phyloP scores from a whole-genome alignment of 257 asterid genomes.

The Misopates orontium region DNA sequence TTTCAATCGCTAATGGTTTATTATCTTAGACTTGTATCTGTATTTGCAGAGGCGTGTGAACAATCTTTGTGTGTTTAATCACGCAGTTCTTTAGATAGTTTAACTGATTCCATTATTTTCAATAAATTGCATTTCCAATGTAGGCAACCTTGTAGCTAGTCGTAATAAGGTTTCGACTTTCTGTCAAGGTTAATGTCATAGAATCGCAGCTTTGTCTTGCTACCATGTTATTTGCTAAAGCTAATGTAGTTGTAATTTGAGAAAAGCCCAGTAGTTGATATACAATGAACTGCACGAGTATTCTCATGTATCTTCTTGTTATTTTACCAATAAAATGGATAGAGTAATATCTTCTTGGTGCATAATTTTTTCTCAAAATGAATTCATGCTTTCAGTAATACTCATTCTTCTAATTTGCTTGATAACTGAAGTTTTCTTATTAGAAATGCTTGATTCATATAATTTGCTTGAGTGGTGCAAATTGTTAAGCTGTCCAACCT shows the following conservation, averaged over 20 bases:
- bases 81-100: conserved; percentile 17
- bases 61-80: conserved; percentile 11
- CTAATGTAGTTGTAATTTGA: not conserved
- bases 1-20: conserved; percentile 24
- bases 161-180: conserved; percentile 9
- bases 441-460: not conserved
- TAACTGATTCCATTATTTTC: conserved; percentile 2
- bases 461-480: not conserved
- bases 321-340: too few species aligned
- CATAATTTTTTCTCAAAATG: not conserved
- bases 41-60: not conserved
- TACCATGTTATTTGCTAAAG: conserved; percentile 1
- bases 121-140: conserved; percentile 9
- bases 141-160: not conserved
- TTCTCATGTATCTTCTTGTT: too few species aligned
- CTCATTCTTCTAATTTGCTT: not conserved
- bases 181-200: not conserved
- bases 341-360: not conserved
- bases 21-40: not conserved
- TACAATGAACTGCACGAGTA: not conserved
- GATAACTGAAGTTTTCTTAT: not conserved
- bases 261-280: too few species aligned
- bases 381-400: not conserved
- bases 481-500: not conserved
- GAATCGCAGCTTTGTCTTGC: not conserved